These are phyloP conservation scores for Leptomonas pyrrhocoris DNA, from an alignment of 208 protist genomes.

Conservation along the genomic window DNA sequence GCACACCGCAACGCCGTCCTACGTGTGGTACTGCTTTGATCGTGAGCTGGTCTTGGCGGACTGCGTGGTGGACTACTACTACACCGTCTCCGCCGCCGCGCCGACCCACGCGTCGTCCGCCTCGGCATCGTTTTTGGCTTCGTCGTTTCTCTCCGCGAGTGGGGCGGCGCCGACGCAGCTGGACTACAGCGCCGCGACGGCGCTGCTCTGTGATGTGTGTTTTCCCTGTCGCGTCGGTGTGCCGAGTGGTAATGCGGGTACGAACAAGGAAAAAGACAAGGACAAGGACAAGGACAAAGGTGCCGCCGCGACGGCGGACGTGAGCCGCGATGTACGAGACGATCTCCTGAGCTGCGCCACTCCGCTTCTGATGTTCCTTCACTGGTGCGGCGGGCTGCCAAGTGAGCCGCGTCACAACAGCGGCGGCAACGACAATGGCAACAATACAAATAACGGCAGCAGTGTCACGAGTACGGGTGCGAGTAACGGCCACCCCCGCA, in stretches of 20 bases:
- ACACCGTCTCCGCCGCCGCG: slow-evolving; percentile 33
- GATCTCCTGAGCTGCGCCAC: slow-evolving; percentile 23
- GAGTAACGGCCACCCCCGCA: not conserved
- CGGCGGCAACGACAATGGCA: not conserved
- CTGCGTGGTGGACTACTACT: slow-evolving; percentile 88
- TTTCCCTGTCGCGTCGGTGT: not conserved
- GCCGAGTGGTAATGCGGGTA: too few species aligned
- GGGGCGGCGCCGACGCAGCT: not conserved
- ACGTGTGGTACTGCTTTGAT: slow-evolving; percentile 90
- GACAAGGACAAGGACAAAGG: not conserved
- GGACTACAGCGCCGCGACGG: not conserved
- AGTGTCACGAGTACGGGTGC: too few species aligned
- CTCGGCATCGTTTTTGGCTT: not conserved
- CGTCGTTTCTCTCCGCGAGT: not conserved
- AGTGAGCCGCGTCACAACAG: not conserved
- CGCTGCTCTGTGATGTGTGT: slow-evolving; percentile 2
- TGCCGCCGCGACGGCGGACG: slow-evolving; percentile 5
- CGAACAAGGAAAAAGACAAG: too few species aligned
- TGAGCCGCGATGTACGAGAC: slow-evolving; percentile 14
- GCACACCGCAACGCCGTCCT: not conserved
- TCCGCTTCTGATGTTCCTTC: slow-evolving; percentile 29
- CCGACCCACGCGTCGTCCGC: not conserved
- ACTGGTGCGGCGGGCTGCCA: slow-evolving; percentile 21
- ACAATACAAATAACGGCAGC: not conserved
- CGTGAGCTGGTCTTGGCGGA: slow-evolving; percentile 79